These are phyloP conservation scores for Mucor velutinosus DNA, from an alignment of 371 early-diverging fungal species.

Conservation along the genomic window DNA sequence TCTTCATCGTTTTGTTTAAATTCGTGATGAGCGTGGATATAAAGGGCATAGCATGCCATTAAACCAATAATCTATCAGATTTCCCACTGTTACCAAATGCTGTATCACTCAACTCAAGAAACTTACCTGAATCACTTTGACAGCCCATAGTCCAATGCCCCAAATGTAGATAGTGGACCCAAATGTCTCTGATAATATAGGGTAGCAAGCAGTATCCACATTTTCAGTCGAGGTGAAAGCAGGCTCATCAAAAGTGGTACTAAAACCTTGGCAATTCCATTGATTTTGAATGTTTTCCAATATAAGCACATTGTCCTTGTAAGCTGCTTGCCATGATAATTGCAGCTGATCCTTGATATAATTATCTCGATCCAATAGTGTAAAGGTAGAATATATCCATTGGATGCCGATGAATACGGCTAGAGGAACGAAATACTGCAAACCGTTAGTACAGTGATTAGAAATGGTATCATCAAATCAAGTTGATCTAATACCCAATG, in stretches of 20 bases:
- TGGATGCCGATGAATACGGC: conserved; percentile 4
- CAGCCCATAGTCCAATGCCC: conserved; percentile 11
- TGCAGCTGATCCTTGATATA: conserved; percentile 11
- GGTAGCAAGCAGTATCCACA: conserved; percentile 2
- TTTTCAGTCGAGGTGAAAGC: not conserved
- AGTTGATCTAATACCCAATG: conserved; percentile 4
- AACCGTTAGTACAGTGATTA: not conserved
- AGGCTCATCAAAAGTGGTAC: not conserved
- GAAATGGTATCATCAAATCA: not conserved
- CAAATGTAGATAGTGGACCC: conserved; percentile 8
- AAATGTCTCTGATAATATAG: conserved; percentile 4
- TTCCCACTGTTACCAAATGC: not conserved
- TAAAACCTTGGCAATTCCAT: conserved; percentile 17
- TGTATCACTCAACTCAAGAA: not conserved
- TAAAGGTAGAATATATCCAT: conserved; percentile 7
- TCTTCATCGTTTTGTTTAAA: not conserved
- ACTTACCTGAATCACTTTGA: conserved; percentile 13
- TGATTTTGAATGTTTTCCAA: conserved; percentile 8
- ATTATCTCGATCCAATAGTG: not conserved
- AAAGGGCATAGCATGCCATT: conserved; percentile 9
- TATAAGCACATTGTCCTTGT: not conserved
- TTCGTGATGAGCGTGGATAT: not conserved
- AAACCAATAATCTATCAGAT: conserved; percentile 1
- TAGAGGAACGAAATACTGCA: conserved; percentile 11
- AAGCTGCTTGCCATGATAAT: conserved; percentile 9